A percentile compares a stretch with the other conserved stretches of the same genome.
Evolutionary conservation across 345 rosid genomes (phyloP).

Genomic region (Litchi chinensis): DNA sequence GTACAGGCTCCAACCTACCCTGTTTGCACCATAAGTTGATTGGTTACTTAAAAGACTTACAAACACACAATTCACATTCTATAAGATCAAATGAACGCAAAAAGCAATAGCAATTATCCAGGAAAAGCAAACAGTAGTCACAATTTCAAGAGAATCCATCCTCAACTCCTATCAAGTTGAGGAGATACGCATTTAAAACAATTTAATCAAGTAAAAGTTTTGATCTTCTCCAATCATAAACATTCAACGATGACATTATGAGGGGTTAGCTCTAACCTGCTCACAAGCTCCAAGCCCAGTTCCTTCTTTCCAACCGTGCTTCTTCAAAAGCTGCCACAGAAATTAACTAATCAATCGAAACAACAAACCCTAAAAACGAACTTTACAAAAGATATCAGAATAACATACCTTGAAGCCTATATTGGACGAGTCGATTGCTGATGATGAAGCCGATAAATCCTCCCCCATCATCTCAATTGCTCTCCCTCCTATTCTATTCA

Average conservation of each 20-base stretch:
- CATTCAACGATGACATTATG: background rate
- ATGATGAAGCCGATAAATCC: slow-evolving; percentile 30
- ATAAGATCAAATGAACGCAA: background rate
- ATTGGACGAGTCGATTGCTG: slow-evolving; percentile 65
- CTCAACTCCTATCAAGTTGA: background rate
- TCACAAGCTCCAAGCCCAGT: slow-evolving; percentile 78
- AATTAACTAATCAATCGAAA: background rate
- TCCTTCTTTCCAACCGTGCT: slow-evolving; percentile 98
- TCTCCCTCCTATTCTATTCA: background rate
- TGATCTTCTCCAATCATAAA: background rate
- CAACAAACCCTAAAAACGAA: background rate
- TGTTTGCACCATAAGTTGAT: slow-evolving; percentile 31
- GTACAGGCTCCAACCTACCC: slow-evolving; percentile 82
- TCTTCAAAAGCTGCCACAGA: slow-evolving; percentile 68
- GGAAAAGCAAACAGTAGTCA: background rate
- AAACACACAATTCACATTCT: background rate
- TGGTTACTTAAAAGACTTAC: background rate
- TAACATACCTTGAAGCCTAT: slow-evolving; percentile 71
- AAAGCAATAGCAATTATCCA: background rate
- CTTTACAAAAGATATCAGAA: background rate
- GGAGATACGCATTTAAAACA: no score
- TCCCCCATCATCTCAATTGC: slow-evolving; percentile 27
- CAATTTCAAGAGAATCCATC: background rate
- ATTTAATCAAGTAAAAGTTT: background rate
- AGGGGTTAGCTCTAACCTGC: slow-evolving; percentile 48